Evolutionary conservation across 2,329 filamentous ascomycete genomes (phyloP), one percentile per base, ranked within the genome.

Genomic region (Aureobasidium sp.): DNA sequence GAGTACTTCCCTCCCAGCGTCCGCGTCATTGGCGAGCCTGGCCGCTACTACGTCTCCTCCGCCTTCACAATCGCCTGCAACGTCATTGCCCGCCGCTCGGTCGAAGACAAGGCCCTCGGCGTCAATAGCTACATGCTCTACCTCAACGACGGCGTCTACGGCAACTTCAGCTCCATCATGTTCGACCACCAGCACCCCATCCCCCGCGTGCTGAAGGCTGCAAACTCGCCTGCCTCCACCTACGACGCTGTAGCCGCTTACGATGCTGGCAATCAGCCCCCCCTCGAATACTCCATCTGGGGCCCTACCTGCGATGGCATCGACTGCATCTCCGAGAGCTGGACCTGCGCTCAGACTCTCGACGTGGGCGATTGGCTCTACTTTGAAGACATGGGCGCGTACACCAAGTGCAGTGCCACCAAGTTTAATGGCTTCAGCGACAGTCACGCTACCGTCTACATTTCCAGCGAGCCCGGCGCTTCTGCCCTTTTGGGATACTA

Each of bases 161-260:
- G 94, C 69, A 97, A 97, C 78, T 97, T 99, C 72, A 95, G 90
- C 66, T 95, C 91, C 84, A 97, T 97, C 81, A 96, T 97, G 80
- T 99, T 96, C 73, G 94, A 97, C 71, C 94, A 97, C 75, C 94
- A 99, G 80, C 84, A 95, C 69, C 94, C 94, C 1, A 77, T 88
- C 47, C 90, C 93, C 60, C 89, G 88, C 75, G 83, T 97, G 61
- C 80, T 99, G 59, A 86, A 85, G 66, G 78, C 81, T 21, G 79
- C 81, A 63, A 74, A 80, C 64, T 19, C 60, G 35, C 21, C 35
- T 40, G 13, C 25, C 19, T 42, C 86, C 38, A 51, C 58, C 54
- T 50, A 50, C 50, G 29, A 37, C 17, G 50, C 40, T 8, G 50
- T 55, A 7, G 40, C 45, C 19, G 67, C 68, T 10, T 69, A 70